Evolutionary conservation across 306 rosid species (phyloP), one percentile per base, ranked within the genome.

Genomic region (Dalbergia cochinchinensis): DNA sequence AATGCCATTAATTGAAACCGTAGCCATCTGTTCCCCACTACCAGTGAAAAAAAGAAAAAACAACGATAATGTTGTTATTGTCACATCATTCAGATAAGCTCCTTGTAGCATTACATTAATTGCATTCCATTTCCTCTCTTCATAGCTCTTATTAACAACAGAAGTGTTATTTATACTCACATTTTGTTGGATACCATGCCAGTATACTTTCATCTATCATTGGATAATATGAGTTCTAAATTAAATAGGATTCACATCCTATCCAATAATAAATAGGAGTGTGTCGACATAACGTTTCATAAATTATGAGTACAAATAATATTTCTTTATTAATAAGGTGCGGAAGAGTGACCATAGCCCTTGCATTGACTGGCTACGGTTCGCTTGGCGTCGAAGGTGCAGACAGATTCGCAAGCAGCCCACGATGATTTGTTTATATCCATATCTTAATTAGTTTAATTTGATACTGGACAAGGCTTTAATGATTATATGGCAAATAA

Each of bases 1-100:
- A 19, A 47, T 10, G 65, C 10, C 79, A 60, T 53, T 70, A 59
- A 15, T 41, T 41, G 37, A 41, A 78, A 61, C 19, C 26, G n/a
- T n/a, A n/a, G n/a, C n/a, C 68, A 71, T 69, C 34, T 82, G 85
- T 61, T 69, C 65, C 66, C 74, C 85, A 82, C 74, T 70, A 26
- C 31, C 3, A 69, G 6, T 33, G 39, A 62, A 62, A 33, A 69
- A 50, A 35, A n/a, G n/a, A 50, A 11, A 26, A 13, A 69, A 60
- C 59, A 74, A n/a, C 33, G 82, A 76, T 76, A 34, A 57, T 74
- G 39, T 65, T 72, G 45, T 74, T 65, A 74, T 65, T 81, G 84
- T 80, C 80, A 45, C 84, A 65, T 65, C 84, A 55, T 16, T 33
- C 71, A 41, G 79, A 71, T 39, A 78, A 58, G 76, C 42, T 45